Conservation (phyloP, 768 basidiomycete genomes). For the Agaricus subrufescens region DNA sequence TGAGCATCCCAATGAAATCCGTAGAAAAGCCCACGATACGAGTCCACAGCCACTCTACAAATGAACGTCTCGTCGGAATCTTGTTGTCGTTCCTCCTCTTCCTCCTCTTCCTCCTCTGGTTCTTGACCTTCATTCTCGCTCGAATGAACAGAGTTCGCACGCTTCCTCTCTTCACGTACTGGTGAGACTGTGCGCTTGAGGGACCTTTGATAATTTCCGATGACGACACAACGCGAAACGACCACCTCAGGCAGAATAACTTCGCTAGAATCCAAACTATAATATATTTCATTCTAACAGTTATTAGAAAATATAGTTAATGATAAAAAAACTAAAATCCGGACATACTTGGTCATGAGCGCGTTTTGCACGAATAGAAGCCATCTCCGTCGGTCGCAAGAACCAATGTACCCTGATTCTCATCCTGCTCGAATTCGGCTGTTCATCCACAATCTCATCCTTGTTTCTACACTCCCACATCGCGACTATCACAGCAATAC, state of each 20-base stretch:
- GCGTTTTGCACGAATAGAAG: slow-evolving; percentile 54
- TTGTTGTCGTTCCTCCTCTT: neutral
- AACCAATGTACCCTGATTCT: slow-evolving; percentile 74
- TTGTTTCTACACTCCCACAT: slow-evolving; percentile 55
- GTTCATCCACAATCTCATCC: slow-evolving; percentile 20
- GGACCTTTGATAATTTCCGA: slow-evolving; percentile 19
- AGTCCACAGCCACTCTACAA: slow-evolving; percentile 56
- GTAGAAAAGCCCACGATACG: slow-evolving; percentile 58
- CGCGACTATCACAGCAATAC: slow-evolving; percentile 64
- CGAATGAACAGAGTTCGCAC: slow-evolving; percentile 8
- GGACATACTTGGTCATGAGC: slow-evolving; percentile 52
- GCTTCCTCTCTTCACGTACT: slow-evolving; percentile 6
- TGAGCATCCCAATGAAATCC: slow-evolving; percentile 55
- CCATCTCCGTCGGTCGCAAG: slow-evolving; percentile 58
- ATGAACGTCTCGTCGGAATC: slow-evolving; percentile 35
- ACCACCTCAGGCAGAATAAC: slow-evolving; percentile 49
- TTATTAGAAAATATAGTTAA: neutral
- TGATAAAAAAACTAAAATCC: neutral
- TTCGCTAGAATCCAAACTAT: slow-evolving; percentile 45
- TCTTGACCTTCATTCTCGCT: slow-evolving; percentile 14
- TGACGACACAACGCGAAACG: slow-evolving; percentile 46
- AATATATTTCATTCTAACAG: slow-evolving; percentile 74
- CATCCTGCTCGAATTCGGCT: slow-evolving; percentile 36
- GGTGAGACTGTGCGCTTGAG: neutral
- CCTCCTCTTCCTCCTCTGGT: slow-evolving; percentile 13